Base-by-base conservation (phyloP, 2,329 filamentous ascomycete genomes). In the Cercospora sp. region DNA sequence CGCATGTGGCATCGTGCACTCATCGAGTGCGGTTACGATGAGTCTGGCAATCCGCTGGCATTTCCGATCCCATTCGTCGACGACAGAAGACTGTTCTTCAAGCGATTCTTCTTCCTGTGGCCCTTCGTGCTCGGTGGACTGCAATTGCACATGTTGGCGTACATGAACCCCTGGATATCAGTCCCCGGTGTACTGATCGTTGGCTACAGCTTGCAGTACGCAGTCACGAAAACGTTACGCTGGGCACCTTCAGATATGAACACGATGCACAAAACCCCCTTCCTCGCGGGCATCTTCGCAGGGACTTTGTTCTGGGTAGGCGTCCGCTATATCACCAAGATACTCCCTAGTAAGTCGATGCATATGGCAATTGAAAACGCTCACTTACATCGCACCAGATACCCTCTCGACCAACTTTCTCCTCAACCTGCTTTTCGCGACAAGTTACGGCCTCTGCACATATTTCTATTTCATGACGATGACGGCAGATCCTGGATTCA, bases 401-500 rank as follows among this genome's bases (percentile, higher is more conserved):
- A 92, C 90, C 2, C 89, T 88, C 75, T 84, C 83, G 23, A 82
- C 85, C 0, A 88, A 91, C 75, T 88, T 89, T n/a, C 80, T 96
- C 36, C 82, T 91, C 64, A 98, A 97, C 79, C 73, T 96, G n/a
- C 72, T 87, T 1, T 97, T 98, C 77, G 84, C 83, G 26, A 71
- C 84, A 0, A 86, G 87, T 69, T 90, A 88, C 73, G 80, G 83
- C 55, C 80, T 94, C 6, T 94, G 90, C 9, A 80, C 86, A 12
- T 98, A 95, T 79, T 99, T 98, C 79, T 99, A 97, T 78, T 85
- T 89, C 71, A 87, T 90, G 63, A 89, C 91, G 72, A 97, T 98
- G 93, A 82, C 88, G 61, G 89, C 90, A 74, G 94, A 99, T 77
- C 95, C 95, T 0, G 95, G 95, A 16, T 97, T 91, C 76, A 91